Percentiles rank a stretch among this genome's conserved stretches.
Conservation (phyloP, 148 eudicot genomes). For the Drosera capensis region DNA sequence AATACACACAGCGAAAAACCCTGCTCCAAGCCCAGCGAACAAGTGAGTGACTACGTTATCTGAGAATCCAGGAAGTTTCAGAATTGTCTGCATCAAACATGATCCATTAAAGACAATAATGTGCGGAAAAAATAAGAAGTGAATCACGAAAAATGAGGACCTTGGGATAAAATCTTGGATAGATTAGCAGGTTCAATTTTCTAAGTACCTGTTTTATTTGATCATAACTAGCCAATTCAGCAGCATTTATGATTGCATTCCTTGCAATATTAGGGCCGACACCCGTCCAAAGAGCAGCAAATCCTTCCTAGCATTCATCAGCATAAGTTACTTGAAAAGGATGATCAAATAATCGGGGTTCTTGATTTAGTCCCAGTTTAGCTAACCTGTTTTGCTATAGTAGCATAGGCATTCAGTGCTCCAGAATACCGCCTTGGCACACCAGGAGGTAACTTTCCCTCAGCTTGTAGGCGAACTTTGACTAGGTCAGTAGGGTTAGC, state of each 20-base stretch:
- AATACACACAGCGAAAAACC: constrained; percentile 90
- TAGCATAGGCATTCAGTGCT: constrained; percentile 87
- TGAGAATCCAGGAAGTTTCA: constrained; percentile 87
- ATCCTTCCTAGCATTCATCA: constrained; percentile 56
- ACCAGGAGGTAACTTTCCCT: constrained; percentile 83
- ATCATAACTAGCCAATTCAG: constrained; percentile 97
- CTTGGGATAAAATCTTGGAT: too few relatives aligned
- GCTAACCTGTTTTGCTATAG: constrained; percentile 64
- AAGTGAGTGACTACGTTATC: constrained; percentile 86
- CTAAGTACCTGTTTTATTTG: constrained; percentile 80
- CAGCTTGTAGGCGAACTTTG: constrained; percentile 95
- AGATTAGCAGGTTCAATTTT: too few relatives aligned
- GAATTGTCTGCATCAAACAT: constrained; percentile 53
- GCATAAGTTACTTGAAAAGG: constrained; percentile 5
- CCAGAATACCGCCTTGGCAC: constrained; percentile 87
- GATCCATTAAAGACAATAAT: too few relatives aligned
- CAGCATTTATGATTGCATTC: constrained; percentile 96
- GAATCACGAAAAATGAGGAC: too few relatives aligned
- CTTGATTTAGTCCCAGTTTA: not conserved
- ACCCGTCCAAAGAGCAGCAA: constrained; percentile 89
- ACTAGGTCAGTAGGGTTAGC: constrained; percentile 99
- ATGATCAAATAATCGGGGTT: not conserved
- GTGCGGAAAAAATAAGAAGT: too few relatives aligned
- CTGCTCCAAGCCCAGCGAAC: constrained; percentile 88
- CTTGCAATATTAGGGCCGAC: constrained; percentile 92